Percentiles rank a stretch among this genome's conserved stretches.
phyloP scores from a whole-genome alignment of 2,329 filamentous ascomycete genomes.

The Talaromyces rugulosus region DNA sequence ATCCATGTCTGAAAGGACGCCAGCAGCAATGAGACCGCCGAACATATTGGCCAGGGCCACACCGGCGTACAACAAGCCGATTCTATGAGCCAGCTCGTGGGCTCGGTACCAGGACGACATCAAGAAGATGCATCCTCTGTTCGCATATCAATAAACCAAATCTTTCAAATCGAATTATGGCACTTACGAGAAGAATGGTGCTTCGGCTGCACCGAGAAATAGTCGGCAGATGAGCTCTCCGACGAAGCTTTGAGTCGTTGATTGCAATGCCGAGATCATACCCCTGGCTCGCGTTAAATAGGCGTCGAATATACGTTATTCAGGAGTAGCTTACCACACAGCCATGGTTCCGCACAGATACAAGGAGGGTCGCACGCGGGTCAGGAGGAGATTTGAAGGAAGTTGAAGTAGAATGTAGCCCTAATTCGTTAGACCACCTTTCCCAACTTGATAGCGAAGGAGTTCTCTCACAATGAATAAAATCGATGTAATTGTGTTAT shows the following conservation, averaged over 20 bases:
- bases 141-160: background rate
- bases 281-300: no score
- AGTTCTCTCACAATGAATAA: slow-evolving; percentile 55
- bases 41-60: slow-evolving; percentile 68
- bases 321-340: no score
- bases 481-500: slow-evolving; percentile 62
- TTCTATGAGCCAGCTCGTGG: slow-evolving; percentile 62
- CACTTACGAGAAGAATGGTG: no score
- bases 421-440: background rate
- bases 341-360: no score
- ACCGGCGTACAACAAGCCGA: slow-evolving; percentile 68
- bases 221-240: no score
- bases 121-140: slow-evolving; percentile 2
- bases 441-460: no score
- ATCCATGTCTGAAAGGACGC: slow-evolving; percentile 56
- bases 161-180: no score
- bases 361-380: slow-evolving; percentile 64
- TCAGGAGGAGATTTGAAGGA: slow-evolving; percentile 65
- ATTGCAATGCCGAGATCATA: no score
- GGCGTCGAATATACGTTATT: no score
- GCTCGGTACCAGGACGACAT: slow-evolving; percentile 55
- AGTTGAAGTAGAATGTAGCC: slow-evolving; percentile 71
- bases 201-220: no score
- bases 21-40: slow-evolving; percentile 62
- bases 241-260: no score